These are phyloP conservation scores for Penicillium paneum DNA, from an alignment of 2,329 filamentous ascomycete species.

Conservation along the genomic window DNA sequence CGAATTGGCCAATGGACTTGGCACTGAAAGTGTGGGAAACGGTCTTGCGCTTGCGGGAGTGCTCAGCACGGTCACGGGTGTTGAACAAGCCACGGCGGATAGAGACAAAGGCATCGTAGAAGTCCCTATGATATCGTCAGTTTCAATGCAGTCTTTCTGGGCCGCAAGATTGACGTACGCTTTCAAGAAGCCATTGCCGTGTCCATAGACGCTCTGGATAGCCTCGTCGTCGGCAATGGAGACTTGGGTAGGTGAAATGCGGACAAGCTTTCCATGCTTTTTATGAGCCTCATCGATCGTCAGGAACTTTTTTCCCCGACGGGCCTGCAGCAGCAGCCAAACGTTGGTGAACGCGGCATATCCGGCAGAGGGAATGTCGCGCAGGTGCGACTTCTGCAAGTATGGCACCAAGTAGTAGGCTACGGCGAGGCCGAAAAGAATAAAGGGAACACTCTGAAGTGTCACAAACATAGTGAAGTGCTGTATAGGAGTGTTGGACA, in stretches of 20 bases:
- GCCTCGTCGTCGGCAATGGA: constrained; percentile 77
- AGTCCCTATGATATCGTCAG: constrained; percentile 55
- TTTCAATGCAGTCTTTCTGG: not conserved
- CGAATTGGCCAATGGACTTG: constrained; percentile 78
- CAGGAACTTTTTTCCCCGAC: constrained; percentile 63
- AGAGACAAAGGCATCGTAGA: constrained; percentile 88
- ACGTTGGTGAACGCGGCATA: constrained; percentile 67
- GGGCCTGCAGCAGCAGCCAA: constrained; percentile 69
- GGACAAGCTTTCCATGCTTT: constrained; percentile 72
- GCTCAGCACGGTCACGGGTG: constrained; percentile 75
- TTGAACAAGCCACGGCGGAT: constrained; percentile 86
- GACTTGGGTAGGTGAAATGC: constrained; percentile 80
- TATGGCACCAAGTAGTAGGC: constrained; percentile 59
- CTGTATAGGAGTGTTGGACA: not conserved
- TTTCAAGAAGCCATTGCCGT: constrained; percentile 73
- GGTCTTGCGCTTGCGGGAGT: constrained; percentile 84
- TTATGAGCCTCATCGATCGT: constrained; percentile 70
- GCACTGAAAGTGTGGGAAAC: constrained; percentile 82
- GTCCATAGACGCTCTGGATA: constrained; percentile 73
- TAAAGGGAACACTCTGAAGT: constrained; percentile 33
- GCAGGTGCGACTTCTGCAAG: constrained; percentile 54
- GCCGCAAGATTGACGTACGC: constrained; percentile 47
- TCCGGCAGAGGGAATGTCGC: constrained; percentile 51
- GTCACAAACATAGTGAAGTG: constrained; percentile 31
- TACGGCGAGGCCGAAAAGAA: constrained; percentile 50